phyloP scores from a whole-genome alignment of 768 basidiomycete species.

The Termitomyces sp. region DNA sequence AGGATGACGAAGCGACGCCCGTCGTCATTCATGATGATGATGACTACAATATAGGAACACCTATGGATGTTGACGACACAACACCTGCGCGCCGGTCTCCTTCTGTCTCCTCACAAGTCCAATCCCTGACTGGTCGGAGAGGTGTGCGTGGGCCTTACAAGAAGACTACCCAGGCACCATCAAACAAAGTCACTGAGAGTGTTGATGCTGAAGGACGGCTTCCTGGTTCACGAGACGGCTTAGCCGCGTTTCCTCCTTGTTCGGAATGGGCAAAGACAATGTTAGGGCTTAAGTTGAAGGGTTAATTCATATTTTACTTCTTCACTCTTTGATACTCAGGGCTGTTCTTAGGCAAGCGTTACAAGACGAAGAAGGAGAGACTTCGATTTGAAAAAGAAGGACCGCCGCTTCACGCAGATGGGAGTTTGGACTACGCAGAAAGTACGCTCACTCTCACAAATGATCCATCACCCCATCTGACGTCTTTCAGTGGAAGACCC shows the following conservation, averaged over 20 bases:
- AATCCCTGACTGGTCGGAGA: conserved; percentile 34
- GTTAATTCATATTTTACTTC: conserved; percentile 26
- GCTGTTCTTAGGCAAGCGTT: conserved; percentile 56
- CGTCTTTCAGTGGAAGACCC: conserved; percentile 67
- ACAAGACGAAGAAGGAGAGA: conserved; percentile 79
- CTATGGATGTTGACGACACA: conserved; percentile 44
- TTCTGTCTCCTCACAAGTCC: conserved; percentile 41
- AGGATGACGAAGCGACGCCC: conserved; percentile 48
- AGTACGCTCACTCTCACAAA: conserved; percentile 37
- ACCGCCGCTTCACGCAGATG: conserved; percentile 66
- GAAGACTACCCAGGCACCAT: conserved; percentile 26
- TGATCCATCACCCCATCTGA: background rate
- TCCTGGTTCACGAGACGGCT: conserved; percentile 74
- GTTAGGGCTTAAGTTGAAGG: conserved; percentile 73
- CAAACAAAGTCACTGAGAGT: conserved; percentile 34
- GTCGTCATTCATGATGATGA: conserved; percentile 40
- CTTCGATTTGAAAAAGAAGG: conserved; percentile 75
- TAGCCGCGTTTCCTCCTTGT: conserved; percentile 67
- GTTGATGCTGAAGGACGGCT: conserved; percentile 68
- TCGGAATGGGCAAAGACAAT: conserved; percentile 73
- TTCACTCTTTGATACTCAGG: background rate
- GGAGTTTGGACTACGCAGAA: conserved; percentile 74
- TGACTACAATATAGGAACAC: conserved; percentile 30
- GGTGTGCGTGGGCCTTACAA: conserved; percentile 53
- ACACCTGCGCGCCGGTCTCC: conserved; percentile 38